Evolutionary conservation across 768 basidiomycete species (phyloP).

Genomic region (Mycena amicta): DNA sequence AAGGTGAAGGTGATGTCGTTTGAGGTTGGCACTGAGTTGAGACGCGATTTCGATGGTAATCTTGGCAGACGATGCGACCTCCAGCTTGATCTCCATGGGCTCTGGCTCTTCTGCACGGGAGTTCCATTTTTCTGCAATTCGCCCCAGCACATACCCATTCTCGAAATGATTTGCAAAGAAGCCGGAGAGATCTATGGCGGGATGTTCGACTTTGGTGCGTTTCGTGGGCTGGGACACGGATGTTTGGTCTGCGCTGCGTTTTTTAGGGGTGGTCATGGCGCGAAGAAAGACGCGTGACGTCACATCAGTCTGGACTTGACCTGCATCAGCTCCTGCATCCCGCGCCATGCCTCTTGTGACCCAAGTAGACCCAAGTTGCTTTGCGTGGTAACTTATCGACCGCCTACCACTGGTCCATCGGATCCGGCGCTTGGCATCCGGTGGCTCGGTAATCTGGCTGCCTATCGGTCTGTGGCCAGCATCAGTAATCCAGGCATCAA

Average conservation of each 20-base stretch:
- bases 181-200: not conserved
- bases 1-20: too few relatives aligned
- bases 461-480: too few relatives aligned
- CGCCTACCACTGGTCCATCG: too few relatives aligned
- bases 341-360: too few relatives aligned
- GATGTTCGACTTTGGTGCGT: not conserved
- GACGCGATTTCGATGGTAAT: not conserved
- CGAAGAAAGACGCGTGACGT: not conserved
- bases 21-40: not conserved
- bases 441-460: too few relatives aligned
- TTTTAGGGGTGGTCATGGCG: too few relatives aligned
- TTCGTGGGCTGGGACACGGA: not conserved
- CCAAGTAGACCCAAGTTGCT: too few relatives aligned
- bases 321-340: too few relatives aligned
- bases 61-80: not conserved
- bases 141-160: not conserved
- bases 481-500: too few relatives aligned
- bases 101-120: not conserved
- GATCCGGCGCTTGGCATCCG: too few relatives aligned
- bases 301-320: not conserved
- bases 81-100: not conserved
- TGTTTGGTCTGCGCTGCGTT: not conserved
- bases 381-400: too few relatives aligned
- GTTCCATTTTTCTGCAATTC: not conserved
- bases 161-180: not conserved